These are phyloP conservation scores for Paratrypanosoma confusum DNA, from an alignment of 208 protist genomes.

Conservation along the genomic window DNA sequence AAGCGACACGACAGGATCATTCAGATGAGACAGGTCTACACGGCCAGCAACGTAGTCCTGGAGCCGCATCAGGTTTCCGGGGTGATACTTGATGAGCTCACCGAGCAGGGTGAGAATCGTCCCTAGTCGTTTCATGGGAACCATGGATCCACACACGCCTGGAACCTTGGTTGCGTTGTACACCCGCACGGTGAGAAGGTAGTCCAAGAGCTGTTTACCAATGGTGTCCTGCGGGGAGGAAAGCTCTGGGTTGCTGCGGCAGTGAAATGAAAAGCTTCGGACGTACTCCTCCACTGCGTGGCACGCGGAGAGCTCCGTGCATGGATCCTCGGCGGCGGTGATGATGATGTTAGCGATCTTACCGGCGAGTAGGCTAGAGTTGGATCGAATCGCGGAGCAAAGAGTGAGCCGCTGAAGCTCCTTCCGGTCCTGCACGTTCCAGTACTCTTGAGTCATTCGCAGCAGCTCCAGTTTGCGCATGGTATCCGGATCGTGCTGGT, in stretches of 20 bases:
- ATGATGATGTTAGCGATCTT: conserved; percentile 35
- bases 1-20: conserved; percentile 10
- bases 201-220: conserved; percentile 27
- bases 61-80: conserved; percentile 33
- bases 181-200: conserved; percentile 44
- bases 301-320: conserved; percentile 55
- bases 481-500: conserved; percentile 57
- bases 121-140: conserved; percentile 36
- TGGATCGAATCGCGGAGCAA: conserved; percentile 17
- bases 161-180: conserved; percentile 71
- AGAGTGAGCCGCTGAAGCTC: conserved; percentile 13
- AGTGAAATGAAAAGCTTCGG: conserved; percentile 41
- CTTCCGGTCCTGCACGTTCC: conserved; percentile 58
- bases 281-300: conserved; percentile 57
- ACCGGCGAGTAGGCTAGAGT: conserved; percentile 18
- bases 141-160: conserved; percentile 37
- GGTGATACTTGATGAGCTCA: conserved; percentile 63
- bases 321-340: conserved; percentile 34
- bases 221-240: conserved; percentile 27
- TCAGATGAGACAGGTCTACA: conserved; percentile 27
- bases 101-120: conserved; percentile 41
- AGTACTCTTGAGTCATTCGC: conserved; percentile 64
- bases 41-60: conserved; percentile 29
- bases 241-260: background rate
- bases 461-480: conserved; percentile 79